Percentiles rank a stretch among this genome's conserved stretches.
Conservation (phyloP, 352 stramenopile species). For the Pythium diclinum region DNA sequence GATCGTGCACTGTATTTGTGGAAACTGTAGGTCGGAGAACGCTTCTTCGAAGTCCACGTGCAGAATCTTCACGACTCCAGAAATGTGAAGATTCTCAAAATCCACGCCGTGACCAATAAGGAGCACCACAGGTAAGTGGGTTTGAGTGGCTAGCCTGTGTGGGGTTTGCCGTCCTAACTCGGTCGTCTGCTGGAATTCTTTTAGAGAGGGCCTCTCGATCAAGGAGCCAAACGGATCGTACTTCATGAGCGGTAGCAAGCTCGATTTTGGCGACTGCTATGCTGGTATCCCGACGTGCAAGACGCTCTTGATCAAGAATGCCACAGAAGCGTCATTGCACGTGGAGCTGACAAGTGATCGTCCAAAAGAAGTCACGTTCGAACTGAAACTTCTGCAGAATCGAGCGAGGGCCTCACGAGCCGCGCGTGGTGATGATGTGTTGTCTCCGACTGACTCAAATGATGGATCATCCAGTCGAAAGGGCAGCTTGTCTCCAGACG, state of each 20-base stretch:
- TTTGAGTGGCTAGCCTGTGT: background rate
- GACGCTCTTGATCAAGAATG: conserved; percentile 79
- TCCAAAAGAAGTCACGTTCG: conserved; percentile 87
- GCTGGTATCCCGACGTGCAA: conserved; percentile 81
- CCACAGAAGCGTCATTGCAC: conserved; percentile 78
- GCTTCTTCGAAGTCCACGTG: conserved; percentile 84
- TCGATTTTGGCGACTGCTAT: conserved; percentile 90
- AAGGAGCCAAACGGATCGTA: conserved; percentile 81
- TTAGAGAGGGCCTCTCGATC: conserved; percentile 84
- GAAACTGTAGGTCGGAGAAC: conserved; percentile 61
- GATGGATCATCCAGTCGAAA: conserved; percentile 63
- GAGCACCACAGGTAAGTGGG: conserved; percentile 74
- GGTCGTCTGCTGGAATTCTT: background rate
- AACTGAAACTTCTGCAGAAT: conserved; percentile 82
- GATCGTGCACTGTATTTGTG: background rate
- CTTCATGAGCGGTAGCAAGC: conserved; percentile 82
- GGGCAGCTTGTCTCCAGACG: conserved; percentile 61
- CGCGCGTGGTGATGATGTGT: conserved; percentile 53
- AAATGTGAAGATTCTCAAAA: conserved; percentile 85
- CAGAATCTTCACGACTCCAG: conserved; percentile 84
- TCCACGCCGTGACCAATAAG: conserved; percentile 86
- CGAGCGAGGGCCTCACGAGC: conserved; percentile 55
- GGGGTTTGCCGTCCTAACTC: background rate
- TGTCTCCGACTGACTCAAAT: conserved; percentile 74
- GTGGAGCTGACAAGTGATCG: conserved; percentile 84